Conservation (phyloP, 2,329 filamentous ascomycete genomes). For the Didymella exigua region DNA sequence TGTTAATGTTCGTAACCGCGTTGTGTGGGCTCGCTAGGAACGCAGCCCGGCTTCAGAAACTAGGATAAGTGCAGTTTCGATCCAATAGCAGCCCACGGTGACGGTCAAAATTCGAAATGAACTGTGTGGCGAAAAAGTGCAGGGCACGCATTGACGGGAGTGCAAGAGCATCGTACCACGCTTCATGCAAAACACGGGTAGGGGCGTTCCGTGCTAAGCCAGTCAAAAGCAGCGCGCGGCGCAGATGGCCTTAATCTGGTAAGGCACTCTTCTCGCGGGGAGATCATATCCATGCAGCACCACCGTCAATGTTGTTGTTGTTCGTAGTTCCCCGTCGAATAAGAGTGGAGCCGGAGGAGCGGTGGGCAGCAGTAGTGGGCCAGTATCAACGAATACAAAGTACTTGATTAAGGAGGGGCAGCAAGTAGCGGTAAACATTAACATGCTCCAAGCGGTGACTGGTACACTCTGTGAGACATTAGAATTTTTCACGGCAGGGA, state of each 20-base stretch:
- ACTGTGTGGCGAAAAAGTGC: conserved; percentile 45
- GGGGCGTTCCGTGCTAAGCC: conserved; percentile 39
- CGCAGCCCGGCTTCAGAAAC: conserved; percentile 23
- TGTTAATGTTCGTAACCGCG: conserved; percentile 32
- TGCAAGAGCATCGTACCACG: conserved; percentile 29
- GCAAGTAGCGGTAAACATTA: conserved; percentile 47
- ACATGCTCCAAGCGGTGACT: conserved; percentile 30
- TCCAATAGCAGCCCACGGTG: conserved; percentile 37
- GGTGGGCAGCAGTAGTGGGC: conserved; percentile 39
- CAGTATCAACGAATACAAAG: conserved; percentile 17
- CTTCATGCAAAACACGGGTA: conserved; percentile 45
- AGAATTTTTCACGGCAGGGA: conserved; percentile 42
- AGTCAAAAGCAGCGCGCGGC: conserved; percentile 32
- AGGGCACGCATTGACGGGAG: conserved; percentile 39
- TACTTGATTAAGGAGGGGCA: conserved; percentile 9
- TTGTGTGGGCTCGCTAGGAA: conserved; percentile 41
- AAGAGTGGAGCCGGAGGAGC: conserved; percentile 31
- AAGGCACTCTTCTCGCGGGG: conserved; percentile 31
- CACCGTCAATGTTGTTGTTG: conserved; percentile 41
- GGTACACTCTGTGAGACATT: conserved; percentile 41
- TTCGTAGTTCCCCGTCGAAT: conserved; percentile 40
- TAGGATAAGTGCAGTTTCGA: conserved; percentile 26
- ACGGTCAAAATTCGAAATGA: conserved; percentile 42
- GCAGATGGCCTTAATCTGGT: conserved; percentile 36
- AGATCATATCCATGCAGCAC: conserved; percentile 40